A percentile compares a stretch with the other conserved stretches of the same genome.
Conservation (phyloP, 371 early-diverging fungal genomes). For the Umbelopsis sp. region DNA sequence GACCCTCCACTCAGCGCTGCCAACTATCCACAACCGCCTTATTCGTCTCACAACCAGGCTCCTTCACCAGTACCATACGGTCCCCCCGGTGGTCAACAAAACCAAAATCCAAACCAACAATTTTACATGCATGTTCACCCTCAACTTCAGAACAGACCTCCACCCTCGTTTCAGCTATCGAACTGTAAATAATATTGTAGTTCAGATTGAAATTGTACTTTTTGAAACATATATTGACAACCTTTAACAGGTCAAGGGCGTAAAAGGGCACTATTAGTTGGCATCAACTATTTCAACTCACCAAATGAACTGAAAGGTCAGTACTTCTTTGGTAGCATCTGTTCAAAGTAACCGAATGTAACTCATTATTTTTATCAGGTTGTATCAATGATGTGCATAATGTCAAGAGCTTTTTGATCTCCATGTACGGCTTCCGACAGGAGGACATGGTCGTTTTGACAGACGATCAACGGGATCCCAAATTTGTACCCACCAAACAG, state of each 20-base stretch:
- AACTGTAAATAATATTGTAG: conserved; percentile 57
- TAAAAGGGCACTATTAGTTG: conserved; percentile 87
- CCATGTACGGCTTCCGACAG: conserved; percentile 65
- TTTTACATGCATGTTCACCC: conserved; percentile 45
- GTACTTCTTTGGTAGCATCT: background rate
- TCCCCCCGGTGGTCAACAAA: background rate
- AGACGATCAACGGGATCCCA: conserved; percentile 77
- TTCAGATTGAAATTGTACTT: background rate
- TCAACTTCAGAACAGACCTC: conserved; percentile 26
- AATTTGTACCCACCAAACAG: conserved; percentile 72
- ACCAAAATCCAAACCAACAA: background rate
- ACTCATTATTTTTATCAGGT: conserved; percentile 39
- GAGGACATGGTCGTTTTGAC: conserved; percentile 83
- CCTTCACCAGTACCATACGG: conserved; percentile 27
- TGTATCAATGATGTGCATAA: conserved; percentile 94
- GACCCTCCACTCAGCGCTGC: conserved; percentile 26
- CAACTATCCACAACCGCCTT: conserved; percentile 33
- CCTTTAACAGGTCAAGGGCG: conserved; percentile 52
- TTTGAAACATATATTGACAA: background rate
- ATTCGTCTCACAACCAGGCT: conserved; percentile 27
- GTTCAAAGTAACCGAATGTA: background rate
- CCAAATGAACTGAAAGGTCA: conserved; percentile 64
- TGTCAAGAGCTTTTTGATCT: conserved; percentile 73
- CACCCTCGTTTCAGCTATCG: conserved; percentile 60
- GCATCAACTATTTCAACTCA: conserved; percentile 89